These are phyloP conservation scores for Exophiala dermatitidis DNA, from an alignment of 2,329 filamentous ascomycete species.

Conservation along the genomic window DNA sequence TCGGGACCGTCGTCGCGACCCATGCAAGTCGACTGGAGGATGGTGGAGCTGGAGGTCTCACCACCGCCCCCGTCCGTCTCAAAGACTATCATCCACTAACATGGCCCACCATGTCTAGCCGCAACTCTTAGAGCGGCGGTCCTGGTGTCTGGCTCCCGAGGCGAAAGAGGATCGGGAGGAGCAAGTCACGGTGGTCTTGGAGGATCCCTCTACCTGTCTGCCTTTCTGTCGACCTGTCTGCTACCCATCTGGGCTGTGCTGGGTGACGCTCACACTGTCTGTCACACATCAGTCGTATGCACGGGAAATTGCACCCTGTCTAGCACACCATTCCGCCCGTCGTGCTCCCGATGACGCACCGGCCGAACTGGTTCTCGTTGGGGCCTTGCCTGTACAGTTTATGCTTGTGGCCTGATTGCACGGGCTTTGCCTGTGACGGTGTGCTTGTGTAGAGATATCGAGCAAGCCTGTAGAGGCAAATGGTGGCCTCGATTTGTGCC, in stretches of 20 bases:
- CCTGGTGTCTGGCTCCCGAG: conserved; percentile 4
- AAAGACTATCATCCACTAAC: conserved; percentile 27
- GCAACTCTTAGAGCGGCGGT: conserved; percentile 20
- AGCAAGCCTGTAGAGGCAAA: conserved; percentile 10
- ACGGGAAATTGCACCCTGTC: conserved; percentile 24
- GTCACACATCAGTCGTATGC: conserved; percentile 22
- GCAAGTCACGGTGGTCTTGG: background rate
- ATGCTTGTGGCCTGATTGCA: conserved; percentile 1
- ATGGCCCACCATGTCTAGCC: conserved; percentile 19
- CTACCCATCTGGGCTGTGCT: conserved; percentile 14
- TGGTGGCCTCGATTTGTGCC: conserved; percentile 5
- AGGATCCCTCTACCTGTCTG: background rate
- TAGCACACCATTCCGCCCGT: conserved; percentile 11
- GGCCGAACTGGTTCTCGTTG: background rate
- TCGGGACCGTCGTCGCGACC: conserved; percentile 26
- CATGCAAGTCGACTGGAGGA: conserved; percentile 19
- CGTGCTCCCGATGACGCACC: conserved; percentile 15
- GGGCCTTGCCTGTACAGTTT: background rate
- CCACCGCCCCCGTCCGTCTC: conserved; percentile 21
- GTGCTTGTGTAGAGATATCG: background rate
- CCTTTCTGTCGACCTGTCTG: background rate
- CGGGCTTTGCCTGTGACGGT: background rate
- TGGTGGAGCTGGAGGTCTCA: conserved; percentile 23
- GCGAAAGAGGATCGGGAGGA: background rate
- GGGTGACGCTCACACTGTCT: conserved; percentile 18